Conservation (phyloP, 352 stramenopile species). For the Phytopythium kandeliae region DNA sequence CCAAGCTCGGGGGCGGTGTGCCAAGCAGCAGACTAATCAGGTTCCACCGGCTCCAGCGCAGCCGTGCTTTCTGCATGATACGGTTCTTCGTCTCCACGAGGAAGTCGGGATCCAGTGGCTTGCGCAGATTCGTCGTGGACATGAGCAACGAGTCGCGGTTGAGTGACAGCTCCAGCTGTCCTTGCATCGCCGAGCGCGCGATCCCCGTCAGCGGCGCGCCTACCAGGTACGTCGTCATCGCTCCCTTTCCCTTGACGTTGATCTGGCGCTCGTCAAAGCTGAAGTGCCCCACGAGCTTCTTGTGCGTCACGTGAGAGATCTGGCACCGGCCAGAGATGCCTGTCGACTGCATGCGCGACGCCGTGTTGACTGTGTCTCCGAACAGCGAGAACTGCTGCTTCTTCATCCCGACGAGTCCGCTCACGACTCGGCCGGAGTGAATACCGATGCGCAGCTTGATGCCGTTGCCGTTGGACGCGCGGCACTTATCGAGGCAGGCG, state of each 20-base stretch:
- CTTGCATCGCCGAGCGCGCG: conserved; percentile 44
- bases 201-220: conserved; percentile 62
- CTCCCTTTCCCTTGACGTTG: conserved; percentile 84
- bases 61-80: conserved; percentile 43
- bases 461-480: conserved; percentile 68
- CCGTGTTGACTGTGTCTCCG: conserved; percentile 90
- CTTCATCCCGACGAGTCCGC: conserved; percentile 85
- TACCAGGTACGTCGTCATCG: conserved; percentile 81
- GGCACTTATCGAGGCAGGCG: conserved; percentile 51
- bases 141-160: conserved; percentile 65
- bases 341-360: conserved; percentile 88
- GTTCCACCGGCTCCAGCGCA: conserved; percentile 56
- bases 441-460: conserved; percentile 90
- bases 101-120: conserved; percentile 46
- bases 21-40: conserved; percentile 47
- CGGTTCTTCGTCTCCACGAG: conserved; percentile 40
- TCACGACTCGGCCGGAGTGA: conserved; percentile 87
- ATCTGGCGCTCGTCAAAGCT: conserved; percentile 75
- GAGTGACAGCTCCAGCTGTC: conserved; percentile 59
- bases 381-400: conserved; percentile 94
- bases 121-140: conserved; percentile 29
- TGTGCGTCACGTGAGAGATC: conserved; percentile 77
- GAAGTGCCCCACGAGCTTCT: conserved; percentile 73
- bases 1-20: conserved; percentile 23
- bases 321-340: conserved; percentile 75